Evolutionary conservation across 2,329 filamentous ascomycete genomes (phyloP).

Genomic region (Sporothrix mexicana): DNA sequence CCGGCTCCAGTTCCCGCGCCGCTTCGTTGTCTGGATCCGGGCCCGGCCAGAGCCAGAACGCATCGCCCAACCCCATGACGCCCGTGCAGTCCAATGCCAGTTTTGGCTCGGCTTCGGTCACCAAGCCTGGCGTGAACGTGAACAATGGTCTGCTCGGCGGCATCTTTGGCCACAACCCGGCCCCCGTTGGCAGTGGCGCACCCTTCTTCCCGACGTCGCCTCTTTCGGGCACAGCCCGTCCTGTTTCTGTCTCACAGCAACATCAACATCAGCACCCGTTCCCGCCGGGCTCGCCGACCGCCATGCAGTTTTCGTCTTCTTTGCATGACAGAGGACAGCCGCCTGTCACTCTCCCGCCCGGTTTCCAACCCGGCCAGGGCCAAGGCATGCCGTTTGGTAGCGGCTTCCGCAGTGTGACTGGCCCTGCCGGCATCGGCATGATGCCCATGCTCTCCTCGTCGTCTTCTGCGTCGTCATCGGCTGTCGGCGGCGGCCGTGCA

Average conservation of each 20-base stretch:
- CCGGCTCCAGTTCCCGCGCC: slow-evolving; percentile 63
- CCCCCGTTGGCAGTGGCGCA: neutral
- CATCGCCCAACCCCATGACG: slow-evolving; percentile 65
- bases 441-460: slow-evolving; percentile 58
- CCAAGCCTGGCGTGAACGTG: slow-evolving; percentile 51
- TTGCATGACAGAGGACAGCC: neutral
- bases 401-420: slow-evolving; percentile 27
- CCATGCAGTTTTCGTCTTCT: neutral
- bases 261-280: neutral
- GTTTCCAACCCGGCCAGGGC: neutral
- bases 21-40: slow-evolving; percentile 63
- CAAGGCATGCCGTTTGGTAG: neutral
- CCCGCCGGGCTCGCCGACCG: neutral
- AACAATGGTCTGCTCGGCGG: slow-evolving; percentile 13
- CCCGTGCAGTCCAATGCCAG: slow-evolving; percentile 70
- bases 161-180: neutral
- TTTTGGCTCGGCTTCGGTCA: slow-evolving; percentile 49
- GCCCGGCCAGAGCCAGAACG: slow-evolving; percentile 59
- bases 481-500: slow-evolving; percentile 49
- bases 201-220: slow-evolving; percentile 65
- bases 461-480: neutral
- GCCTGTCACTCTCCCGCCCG: slow-evolving; percentile 1
- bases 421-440: slow-evolving; percentile 60
- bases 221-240: slow-evolving; percentile 59
- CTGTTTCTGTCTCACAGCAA: slow-evolving; percentile 40